Evolutionary conservation across 169 alveolate species (phyloP), one percentile per base, ranked within the genome.

Genomic region (Plasmodium vinckei): DNA sequence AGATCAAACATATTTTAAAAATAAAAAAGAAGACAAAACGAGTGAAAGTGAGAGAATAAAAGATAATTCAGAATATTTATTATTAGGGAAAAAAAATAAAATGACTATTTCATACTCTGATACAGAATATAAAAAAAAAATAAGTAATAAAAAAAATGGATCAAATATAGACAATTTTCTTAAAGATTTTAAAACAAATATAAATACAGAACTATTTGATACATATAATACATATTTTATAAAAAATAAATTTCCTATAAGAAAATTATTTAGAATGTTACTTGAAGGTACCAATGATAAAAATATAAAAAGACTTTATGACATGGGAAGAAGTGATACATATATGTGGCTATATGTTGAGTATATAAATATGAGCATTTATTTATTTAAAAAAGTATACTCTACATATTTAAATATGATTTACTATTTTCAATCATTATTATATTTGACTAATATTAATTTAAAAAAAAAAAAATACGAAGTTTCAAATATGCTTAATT

Each of bases 301-400:
- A 25, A n/a, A 39, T 19, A 57, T 67, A 15, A 69, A 72, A 56
- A 87, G 59, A 51, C 33, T 87, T 7, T 84, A 84, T 46, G 91
- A 84, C 21, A 9, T 84, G 54, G 91, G 91, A 15, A 59, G 91
- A 23, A 84, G 91, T 57, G 87, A 84, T 61, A 54, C 91, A 1
- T 70, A 84, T 61, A 27, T 84, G 46, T 84, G 91, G 91, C 51
- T 84, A 17, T 84, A 49, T 39, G 9, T 46, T 39, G 91, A 84
- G 12, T 84, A 84, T 23, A 54, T 84, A 46, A 68, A 84, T 47
- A 86, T 84, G 10, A 61, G 91, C 27, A 84, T 84, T n/a, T 84
- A 33, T 69, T 23, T 71, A 25, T 84, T 42, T 69, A 61, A 68
- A 27, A 84, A 59, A 71, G 64, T 84, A 5, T 57, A 84, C 19